phyloP scores from a whole-genome alignment of 768 basidiomycete species.

The Phallus indusiatus region DNA sequence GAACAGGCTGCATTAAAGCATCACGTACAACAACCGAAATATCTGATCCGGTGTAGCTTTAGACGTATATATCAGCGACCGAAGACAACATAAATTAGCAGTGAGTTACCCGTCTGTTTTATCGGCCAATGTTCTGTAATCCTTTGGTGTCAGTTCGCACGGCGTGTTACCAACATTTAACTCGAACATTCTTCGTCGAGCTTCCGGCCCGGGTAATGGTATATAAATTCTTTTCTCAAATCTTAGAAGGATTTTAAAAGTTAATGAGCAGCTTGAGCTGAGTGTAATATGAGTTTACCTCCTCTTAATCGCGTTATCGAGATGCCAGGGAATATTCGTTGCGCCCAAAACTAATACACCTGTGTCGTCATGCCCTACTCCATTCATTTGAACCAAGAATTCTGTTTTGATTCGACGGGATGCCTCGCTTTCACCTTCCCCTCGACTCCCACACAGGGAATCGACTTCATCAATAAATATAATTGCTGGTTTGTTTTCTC shows the following conservation, averaged over 20 bases:
- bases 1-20: constrained; percentile 96
- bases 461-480: constrained; percentile 99
- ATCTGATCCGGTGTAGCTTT: constrained; percentile 85
- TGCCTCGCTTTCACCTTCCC: constrained; percentile 95
- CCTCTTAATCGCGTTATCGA: constrained; percentile 96
- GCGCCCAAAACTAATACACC: constrained; percentile 95
- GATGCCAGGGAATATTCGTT: constrained; percentile 97
- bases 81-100: neutral
- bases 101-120: constrained; percentile 67
- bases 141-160: constrained; percentile 66
- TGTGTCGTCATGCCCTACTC: constrained; percentile 94
- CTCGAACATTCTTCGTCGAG: constrained; percentile 92
- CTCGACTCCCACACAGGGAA: constrained; percentile 88
- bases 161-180: constrained; percentile 92
- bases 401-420: constrained; percentile 97
- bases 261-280: neutral
- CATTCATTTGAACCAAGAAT: constrained; percentile 97
- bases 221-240: constrained; percentile 99
- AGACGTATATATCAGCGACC: neutral
- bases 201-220: constrained; percentile 88
- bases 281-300: constrained; percentile 38
- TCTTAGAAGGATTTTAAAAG: constrained; percentile 19
- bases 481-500: constrained; percentile 93
- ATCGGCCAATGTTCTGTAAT: constrained; percentile 74
- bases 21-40: constrained; percentile 92